A percentile compares a stretch with the other conserved stretches of the same genome.
Conservation (phyloP, 2,329 filamentous ascomycete species). For the Myotisia sp. region DNA sequence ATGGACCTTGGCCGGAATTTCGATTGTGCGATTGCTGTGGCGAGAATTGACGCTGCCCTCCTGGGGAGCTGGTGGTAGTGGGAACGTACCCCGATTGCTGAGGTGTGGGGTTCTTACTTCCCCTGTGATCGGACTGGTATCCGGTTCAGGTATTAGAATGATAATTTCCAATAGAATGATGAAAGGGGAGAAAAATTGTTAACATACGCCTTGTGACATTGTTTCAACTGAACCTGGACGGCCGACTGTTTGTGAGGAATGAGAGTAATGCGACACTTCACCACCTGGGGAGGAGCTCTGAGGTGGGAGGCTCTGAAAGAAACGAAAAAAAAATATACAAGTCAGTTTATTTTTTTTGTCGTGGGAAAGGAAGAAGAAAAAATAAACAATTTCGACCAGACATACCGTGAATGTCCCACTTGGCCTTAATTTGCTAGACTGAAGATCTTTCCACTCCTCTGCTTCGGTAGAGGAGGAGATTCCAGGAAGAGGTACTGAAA, state of each 20-base stretch:
- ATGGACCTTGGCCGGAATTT: background rate
- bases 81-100: too few relatives aligned
- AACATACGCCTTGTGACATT: too few relatives aligned
- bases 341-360: background rate
- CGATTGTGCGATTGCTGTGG: conserved; percentile 1
- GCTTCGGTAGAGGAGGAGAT: conserved; percentile 10
- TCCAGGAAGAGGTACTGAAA: conserved; percentile 8
- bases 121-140: too few relatives aligned
- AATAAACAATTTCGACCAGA: conserved; percentile 1
- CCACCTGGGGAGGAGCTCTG: conserved; percentile 4
- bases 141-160: too few relatives aligned
- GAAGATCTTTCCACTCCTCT: conserved; percentile 12
- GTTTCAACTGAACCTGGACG: too few relatives aligned
- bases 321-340: background rate
- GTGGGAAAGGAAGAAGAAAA: background rate
- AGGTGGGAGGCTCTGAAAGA: background rate
- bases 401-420: conserved; percentile 11
- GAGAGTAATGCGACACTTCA: background rate
- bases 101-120: too few relatives aligned
- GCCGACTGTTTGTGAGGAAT: too few relatives aligned
- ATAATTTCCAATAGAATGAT: too few relatives aligned
- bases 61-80: conserved; percentile 1
- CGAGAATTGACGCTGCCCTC: conserved; percentile 1
- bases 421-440: conserved; percentile 9
- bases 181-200: too few relatives aligned